Evolutionary conservation across 768 basidiomycete species (phyloP).

Genomic region (Cantharellus cinnabarinus): DNA sequence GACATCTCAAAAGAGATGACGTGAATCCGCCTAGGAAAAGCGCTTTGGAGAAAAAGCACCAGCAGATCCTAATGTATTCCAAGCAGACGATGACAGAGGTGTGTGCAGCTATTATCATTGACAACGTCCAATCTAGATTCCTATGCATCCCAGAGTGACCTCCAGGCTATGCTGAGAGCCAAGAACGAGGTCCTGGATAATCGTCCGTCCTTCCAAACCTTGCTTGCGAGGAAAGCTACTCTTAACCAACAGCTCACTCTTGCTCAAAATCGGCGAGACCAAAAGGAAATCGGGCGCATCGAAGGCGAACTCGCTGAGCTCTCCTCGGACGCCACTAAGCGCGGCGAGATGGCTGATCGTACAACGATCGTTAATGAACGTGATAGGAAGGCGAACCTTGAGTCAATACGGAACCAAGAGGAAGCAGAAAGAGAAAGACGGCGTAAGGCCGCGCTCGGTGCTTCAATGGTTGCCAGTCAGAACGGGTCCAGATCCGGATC

Average conservation of each 20-base stretch:
- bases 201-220: slow-evolving; percentile 16
- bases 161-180: slow-evolving; percentile 55
- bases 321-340: slow-evolving; percentile 31
- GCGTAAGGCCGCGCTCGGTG: slow-evolving; percentile 20
- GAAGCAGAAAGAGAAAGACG: slow-evolving; percentile 4
- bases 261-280: slow-evolving; percentile 56
- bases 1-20: slow-evolving; percentile 27
- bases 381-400: slow-evolving; percentile 68
- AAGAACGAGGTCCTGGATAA: slow-evolving; percentile 25
- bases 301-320: slow-evolving; percentile 49
- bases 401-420: slow-evolving; percentile 48
- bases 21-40: slow-evolving; percentile 48
- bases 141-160: slow-evolving; percentile 41
- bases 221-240: slow-evolving; percentile 23
- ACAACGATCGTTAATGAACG: slow-evolving; percentile 65
- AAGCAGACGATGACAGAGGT: slow-evolving; percentile 67
- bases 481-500: background rate
- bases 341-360: background rate
- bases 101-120: slow-evolving; percentile 10
- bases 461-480: slow-evolving; percentile 22
- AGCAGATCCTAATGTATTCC: slow-evolving; percentile 36
- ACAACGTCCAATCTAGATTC: background rate
- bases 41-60: slow-evolving; percentile 41
- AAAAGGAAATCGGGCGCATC: slow-evolving; percentile 35
- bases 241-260: slow-evolving; percentile 53